phyloP scores from a whole-genome alignment of 441 rosid species.

The Arabidopsis lyrata region DNA sequence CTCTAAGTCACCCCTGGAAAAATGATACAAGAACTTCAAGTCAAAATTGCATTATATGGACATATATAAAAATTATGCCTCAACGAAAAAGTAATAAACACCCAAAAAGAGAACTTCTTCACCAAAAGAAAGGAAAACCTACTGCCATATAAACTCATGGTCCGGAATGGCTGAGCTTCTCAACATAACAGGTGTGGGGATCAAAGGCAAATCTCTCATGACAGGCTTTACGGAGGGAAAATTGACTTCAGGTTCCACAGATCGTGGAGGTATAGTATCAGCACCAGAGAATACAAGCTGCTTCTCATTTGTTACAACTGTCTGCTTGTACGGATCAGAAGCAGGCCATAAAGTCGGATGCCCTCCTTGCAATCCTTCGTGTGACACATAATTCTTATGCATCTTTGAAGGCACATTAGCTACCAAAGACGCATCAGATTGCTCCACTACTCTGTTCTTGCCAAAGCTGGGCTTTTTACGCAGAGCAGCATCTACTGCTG shows the following conservation, averaged over 20 bases:
- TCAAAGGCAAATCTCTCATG: conserved; percentile 48
- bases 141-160: conserved; percentile 93
- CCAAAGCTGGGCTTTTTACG: conserved; percentile 79
- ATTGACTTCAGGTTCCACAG: conserved; percentile 45
- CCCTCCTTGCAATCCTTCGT: conserved; percentile 60
- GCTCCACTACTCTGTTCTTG: conserved; percentile 65
- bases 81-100: conserved; percentile 1
- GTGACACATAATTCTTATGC: conserved; percentile 48
- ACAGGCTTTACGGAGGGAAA: conserved; percentile 48
- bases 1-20: conserved; percentile 79
- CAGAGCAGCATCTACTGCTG: conserved; percentile 86
- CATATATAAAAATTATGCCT: conserved; percentile 4
- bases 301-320: conserved; percentile 50
- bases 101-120: conserved; percentile 20
- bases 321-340: conserved; percentile 50
- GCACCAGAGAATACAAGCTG: conserved; percentile 47
- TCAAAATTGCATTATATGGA: conserved; percentile 11
- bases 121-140: conserved; percentile 53
- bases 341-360: conserved; percentile 44
- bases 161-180: conserved; percentile 74
- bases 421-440: conserved; percentile 55
- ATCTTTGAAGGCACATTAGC: conserved; percentile 52
- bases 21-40: conserved; percentile 36
- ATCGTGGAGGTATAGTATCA: conserved; percentile 49
- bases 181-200: conserved; percentile 41